Evolutionary conservation across 768 basidiomycete genomes (phyloP).

Genomic region (Boletus rubescentipes): DNA sequence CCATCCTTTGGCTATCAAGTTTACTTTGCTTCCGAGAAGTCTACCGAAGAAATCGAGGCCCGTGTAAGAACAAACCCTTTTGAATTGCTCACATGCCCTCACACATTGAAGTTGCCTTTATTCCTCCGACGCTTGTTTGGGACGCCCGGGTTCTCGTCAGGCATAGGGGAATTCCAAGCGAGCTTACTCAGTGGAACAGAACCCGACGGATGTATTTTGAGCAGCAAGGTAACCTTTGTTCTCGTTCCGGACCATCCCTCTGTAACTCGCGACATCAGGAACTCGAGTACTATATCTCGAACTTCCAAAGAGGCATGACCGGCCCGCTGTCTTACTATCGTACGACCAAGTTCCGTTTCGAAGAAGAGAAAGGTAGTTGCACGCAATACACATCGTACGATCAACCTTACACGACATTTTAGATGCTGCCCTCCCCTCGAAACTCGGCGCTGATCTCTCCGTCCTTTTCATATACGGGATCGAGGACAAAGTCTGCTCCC

Average conservation of each 20-base stretch:
- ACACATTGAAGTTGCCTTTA: conserved; percentile 27
- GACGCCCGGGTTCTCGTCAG: not conserved
- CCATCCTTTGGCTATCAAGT: conserved; percentile 69
- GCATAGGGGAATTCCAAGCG: conserved; percentile 10
- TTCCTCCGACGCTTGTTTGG: conserved; percentile 20
- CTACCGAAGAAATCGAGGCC: conserved; percentile 54
- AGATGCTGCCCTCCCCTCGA: conserved; percentile 46
- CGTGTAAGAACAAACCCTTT: conserved; percentile 40
- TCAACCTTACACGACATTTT: not conserved
- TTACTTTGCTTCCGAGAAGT: conserved; percentile 55
- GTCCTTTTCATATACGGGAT: conserved; percentile 64
- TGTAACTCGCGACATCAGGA: conserved; percentile 44
- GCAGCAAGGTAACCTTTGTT: conserved; percentile 13
- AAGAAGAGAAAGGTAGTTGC: conserved; percentile 55
- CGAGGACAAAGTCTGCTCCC: conserved; percentile 48
- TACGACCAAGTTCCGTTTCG: conserved; percentile 55
- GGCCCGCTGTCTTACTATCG: conserved; percentile 82
- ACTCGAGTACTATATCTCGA: conserved; percentile 47
- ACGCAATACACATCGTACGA: not conserved
- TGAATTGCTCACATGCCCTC: not conserved
- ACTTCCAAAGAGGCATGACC: conserved; percentile 52
- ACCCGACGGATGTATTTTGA: conserved; percentile 17
- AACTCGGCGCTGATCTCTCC: conserved; percentile 49
- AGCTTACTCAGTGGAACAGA: conserved; percentile 1
- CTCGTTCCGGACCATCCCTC: not conserved